A percentile compares a stretch with the other conserved stretches of the same genome.
Conservation (phyloP, 352 stramenopile genomes). For the Proteromonas lacertae region DNA sequence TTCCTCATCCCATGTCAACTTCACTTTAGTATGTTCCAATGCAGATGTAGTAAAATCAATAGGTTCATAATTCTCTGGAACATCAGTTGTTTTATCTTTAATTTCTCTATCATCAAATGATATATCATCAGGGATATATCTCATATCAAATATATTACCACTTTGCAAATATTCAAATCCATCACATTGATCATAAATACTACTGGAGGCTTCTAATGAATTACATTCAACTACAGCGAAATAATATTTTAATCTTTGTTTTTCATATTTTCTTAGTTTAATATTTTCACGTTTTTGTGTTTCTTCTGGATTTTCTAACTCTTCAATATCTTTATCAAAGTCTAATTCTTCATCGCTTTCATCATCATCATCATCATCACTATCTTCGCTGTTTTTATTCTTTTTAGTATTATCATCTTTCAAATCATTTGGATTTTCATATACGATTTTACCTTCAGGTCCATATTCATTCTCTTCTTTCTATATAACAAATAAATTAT, state of each 20-base stretch:
- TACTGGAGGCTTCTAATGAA: slow-evolving; percentile 39
- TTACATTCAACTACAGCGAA: slow-evolving; percentile 79
- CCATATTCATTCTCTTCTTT: slow-evolving; percentile 16
- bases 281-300: slow-evolving; percentile 43
- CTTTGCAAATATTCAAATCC: slow-evolving; percentile 86
- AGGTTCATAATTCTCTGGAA: slow-evolving; percentile 68
- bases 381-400: slow-evolving; percentile 4
- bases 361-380: slow-evolving; percentile 2
- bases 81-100: slow-evolving; percentile 33
- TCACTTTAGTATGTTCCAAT: slow-evolving; percentile 48
- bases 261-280: slow-evolving; percentile 73
- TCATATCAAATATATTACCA: slow-evolving; percentile 60
- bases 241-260: slow-evolving; percentile 87
- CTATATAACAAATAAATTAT: slow-evolving; percentile 15
- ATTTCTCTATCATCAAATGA: slow-evolving; percentile 30
- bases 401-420: slow-evolving; percentile 3
- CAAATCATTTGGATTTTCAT: slow-evolving; percentile 5
- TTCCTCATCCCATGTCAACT: slow-evolving; percentile 77
- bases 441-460: slow-evolving; percentile 1
- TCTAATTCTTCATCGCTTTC: slow-evolving; percentile 2
- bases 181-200: slow-evolving; percentile 67
- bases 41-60: slow-evolving; percentile 62
- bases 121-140: slow-evolving; percentile 58
- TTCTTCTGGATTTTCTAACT: background rate
- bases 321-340: slow-evolving; percentile 2